These are phyloP conservation scores for Candida ortonii DNA, from an alignment of 805 yeast species.

Conservation along the genomic window DNA sequence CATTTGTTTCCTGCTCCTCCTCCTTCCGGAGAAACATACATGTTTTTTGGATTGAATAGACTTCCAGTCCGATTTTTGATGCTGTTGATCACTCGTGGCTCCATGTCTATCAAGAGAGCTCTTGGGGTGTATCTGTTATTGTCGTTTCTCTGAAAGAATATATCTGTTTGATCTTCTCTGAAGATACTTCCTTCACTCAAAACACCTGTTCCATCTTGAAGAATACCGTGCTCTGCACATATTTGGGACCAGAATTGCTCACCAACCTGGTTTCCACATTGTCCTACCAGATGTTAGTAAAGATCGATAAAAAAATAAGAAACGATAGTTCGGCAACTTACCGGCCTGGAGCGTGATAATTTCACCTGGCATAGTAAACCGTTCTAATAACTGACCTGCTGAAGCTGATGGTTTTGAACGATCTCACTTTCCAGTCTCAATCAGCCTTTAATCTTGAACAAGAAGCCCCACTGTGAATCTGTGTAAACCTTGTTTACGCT, in stretches of 20 bases:
- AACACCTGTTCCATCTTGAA: conserved; percentile 55
- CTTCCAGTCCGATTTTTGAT: conserved; percentile 46
- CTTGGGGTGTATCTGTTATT: conserved; percentile 79
- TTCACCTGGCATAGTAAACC: conserved; percentile 50
- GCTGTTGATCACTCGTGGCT: conserved; percentile 80
- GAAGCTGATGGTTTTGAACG: too few relatives aligned
- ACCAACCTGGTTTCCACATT: conserved; percentile 97
- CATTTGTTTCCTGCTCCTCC: conserved; percentile 96
- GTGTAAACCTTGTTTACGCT: neutral
- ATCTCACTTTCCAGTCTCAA: too few relatives aligned
- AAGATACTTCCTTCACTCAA: conserved; percentile 34
- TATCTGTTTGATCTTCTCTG: conserved; percentile 72
- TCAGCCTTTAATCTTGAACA: too few relatives aligned
- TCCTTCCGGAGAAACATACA: conserved; percentile 76
- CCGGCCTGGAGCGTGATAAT: conserved; percentile 67
- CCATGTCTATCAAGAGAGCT: conserved; percentile 80
- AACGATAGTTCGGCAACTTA: conserved; percentile 18
- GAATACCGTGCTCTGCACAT: conserved; percentile 81
- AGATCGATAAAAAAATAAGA: neutral
- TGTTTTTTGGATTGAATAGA: conserved; percentile 79
- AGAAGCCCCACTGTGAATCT: neutral
- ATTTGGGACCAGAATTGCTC: conserved; percentile 89
- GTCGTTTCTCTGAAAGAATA: conserved; percentile 77
- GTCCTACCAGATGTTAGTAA: conserved; percentile 45
- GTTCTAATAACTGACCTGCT: too few relatives aligned